phyloP scores from a whole-genome alignment of 2,329 filamentous ascomycete species.

The Trichoderma guizhouense region DNA sequence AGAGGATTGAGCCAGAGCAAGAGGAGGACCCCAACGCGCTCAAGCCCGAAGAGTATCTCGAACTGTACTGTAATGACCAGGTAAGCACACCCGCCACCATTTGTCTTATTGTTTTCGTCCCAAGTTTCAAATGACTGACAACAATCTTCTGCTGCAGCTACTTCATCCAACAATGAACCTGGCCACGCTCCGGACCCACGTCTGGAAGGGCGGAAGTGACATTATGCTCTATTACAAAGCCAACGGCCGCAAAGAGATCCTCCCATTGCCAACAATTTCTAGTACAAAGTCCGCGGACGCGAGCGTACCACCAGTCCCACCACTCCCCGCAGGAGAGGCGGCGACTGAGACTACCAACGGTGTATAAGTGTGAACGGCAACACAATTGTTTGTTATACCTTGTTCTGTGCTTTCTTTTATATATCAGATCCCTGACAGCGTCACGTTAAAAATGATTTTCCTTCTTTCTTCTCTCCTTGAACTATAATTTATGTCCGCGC shows the following conservation, averaged over 20 bases:
- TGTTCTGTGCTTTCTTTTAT: background rate
- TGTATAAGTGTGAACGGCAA: background rate
- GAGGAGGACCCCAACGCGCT: conserved; percentile 59
- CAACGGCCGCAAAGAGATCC: conserved; percentile 73
- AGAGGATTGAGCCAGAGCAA: conserved; percentile 75
- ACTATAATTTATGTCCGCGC: background rate
- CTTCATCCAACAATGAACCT: conserved; percentile 83
- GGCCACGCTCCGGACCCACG: conserved; percentile 84
- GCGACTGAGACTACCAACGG: background rate
- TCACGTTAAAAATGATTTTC: background rate
- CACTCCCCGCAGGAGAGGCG: background rate
- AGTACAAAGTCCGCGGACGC: background rate
- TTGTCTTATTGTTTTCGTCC: background rate
- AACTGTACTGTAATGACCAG: conserved; percentile 91
- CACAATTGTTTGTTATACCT: background rate
- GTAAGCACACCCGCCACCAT: conserved; percentile 47
- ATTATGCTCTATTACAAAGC: conserved; percentile 86
- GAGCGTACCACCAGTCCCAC: conserved; percentile 21
- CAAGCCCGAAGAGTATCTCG: conserved; percentile 87
- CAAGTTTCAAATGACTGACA: background rate
- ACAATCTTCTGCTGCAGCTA: conserved; percentile 40
- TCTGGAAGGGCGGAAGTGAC: conserved; percentile 95
- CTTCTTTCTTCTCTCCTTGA: background rate
- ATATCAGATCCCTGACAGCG: background rate
- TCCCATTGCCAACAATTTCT: background rate